Percentiles rank a stretch among this genome's conserved stretches.
These are phyloP conservation scores for Madurella mycetomatis DNA, from an alignment of 2,329 filamentous ascomycete genomes.

Conservation along the genomic window DNA sequence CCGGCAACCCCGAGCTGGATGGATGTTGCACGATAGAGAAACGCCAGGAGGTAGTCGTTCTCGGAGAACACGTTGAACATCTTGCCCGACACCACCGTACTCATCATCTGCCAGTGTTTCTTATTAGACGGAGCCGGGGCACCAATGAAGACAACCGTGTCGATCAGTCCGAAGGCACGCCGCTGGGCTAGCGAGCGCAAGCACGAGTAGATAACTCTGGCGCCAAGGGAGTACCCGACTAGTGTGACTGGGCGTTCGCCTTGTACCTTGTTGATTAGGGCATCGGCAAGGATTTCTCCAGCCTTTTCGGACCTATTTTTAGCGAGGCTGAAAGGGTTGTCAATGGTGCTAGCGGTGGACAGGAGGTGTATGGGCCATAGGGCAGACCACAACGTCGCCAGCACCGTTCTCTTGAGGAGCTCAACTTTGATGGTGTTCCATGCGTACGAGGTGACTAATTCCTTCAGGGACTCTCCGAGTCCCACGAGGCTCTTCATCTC, in stretches of 20 bases:
- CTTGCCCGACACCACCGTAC: slow-evolving; percentile 72
- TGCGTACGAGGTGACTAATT: slow-evolving; percentile 68
- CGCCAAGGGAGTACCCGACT: slow-evolving; percentile 77
- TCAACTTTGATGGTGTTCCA: slow-evolving; percentile 71
- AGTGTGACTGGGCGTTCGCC: slow-evolving; percentile 77
- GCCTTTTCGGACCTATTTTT: slow-evolving; percentile 76
- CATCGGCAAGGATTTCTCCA: slow-evolving; percentile 73
- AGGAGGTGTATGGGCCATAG: slow-evolving; percentile 66
- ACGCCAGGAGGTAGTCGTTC: slow-evolving; percentile 82
- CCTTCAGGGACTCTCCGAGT: slow-evolving; percentile 68
- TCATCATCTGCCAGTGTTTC: slow-evolving; percentile 70
- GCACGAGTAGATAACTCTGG: slow-evolving; percentile 77
- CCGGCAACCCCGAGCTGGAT: slow-evolving; percentile 81
- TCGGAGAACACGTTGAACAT: slow-evolving; percentile 85
- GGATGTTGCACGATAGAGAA: slow-evolving; percentile 80
- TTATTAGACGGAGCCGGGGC: slow-evolving; percentile 69
- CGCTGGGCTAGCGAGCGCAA: slow-evolving; percentile 71
- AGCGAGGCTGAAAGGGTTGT: slow-evolving; percentile 78
- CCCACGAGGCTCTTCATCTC: slow-evolving; percentile 74
- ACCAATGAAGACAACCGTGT: slow-evolving; percentile 79
- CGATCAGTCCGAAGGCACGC: slow-evolving; percentile 76
- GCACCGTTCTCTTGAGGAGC: slow-evolving; percentile 67
- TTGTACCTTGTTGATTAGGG: slow-evolving; percentile 74
- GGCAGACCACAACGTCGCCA: slow-evolving; percentile 63
- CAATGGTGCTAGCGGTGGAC: slow-evolving; percentile 63